Conservation (phyloP, 371 early-diverging fungal species). For the Mortierella sp. region DNA sequence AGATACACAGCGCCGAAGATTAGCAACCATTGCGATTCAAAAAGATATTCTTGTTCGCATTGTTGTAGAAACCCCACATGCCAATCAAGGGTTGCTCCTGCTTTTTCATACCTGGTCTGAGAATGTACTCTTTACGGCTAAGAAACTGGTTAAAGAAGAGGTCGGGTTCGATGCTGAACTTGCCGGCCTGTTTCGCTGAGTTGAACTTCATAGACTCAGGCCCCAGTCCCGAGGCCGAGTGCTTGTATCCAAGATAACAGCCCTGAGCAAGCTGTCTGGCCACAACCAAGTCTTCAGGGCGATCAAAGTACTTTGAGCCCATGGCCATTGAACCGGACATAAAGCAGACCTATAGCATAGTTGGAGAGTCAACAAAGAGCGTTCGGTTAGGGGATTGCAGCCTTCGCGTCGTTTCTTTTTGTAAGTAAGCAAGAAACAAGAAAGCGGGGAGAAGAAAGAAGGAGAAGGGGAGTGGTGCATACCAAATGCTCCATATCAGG, state of each 20-base stretch:
- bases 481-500: slow-evolving; percentile 70
- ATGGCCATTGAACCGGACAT: slow-evolving; percentile 80
- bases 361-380: not conserved
- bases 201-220: slow-evolving; percentile 65
- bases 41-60: too few relatives aligned
- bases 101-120: slow-evolving; percentile 39
- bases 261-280: slow-evolving; percentile 67
- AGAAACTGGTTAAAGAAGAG: slow-evolving; percentile 32
- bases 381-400: not conserved
- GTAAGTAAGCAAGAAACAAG: not conserved
- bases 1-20: not conserved
- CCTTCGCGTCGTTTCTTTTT: not conserved
- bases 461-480: slow-evolving; percentile 14
- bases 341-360: slow-evolving; percentile 68
- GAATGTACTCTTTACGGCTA: slow-evolving; percentile 46
- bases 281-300: slow-evolving; percentile 61
- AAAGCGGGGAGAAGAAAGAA: not conserved
- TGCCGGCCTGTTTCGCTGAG: not conserved
- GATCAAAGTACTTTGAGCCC: slow-evolving; percentile 66
- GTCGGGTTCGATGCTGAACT: slow-evolving; percentile 14
- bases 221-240: slow-evolving; percentile 66
- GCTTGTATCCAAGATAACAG: slow-evolving; percentile 73
- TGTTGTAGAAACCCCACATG: too few relatives aligned
- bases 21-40: not conserved
- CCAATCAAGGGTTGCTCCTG: too few relatives aligned